Conservation (phyloP, 352 stramenopile species). For the Pythium folliculosum region DNA sequence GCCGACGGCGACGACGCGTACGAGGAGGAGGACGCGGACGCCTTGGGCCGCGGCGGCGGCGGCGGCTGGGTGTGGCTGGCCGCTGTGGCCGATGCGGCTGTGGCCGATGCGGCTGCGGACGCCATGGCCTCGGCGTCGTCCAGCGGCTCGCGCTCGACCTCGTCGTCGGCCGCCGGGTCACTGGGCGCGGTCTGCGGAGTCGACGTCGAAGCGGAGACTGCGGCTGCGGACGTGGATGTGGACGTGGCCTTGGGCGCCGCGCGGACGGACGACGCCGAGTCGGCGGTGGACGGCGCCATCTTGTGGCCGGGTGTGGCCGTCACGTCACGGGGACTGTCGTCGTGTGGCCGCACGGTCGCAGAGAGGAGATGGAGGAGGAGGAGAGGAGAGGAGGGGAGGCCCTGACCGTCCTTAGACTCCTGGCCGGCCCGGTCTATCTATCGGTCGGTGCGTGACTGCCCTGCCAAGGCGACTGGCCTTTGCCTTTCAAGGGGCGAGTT, state of each 20-base stretch:
- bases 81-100: no score
- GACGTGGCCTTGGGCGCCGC: neutral
- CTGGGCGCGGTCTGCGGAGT: neutral
- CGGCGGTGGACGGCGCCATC: conserved; percentile 9
- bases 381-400: neutral
- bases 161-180: conserved; percentile 6
- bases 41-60: neutral
- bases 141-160: conserved; percentile 10
- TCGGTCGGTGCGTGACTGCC: neutral
- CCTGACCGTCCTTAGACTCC: neutral
- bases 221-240: neutral
- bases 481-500: neutral
- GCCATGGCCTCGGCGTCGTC: neutral
- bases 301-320: neutral
- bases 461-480: neutral
- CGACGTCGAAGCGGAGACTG: conserved; percentile 9
- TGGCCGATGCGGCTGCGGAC: neutral
- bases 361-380: neutral
- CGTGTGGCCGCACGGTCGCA: conserved; percentile 10
- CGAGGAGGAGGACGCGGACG: neutral
- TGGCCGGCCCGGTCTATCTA: no score
- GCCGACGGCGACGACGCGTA: conserved; percentile 6
- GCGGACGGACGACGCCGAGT: conserved; percentile 4
- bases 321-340: conserved; percentile 2
- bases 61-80: conserved; percentile 1